Conservation (phyloP, 2,329 filamentous ascomycete genomes). For the Trematosphaeria pertusa region DNA sequence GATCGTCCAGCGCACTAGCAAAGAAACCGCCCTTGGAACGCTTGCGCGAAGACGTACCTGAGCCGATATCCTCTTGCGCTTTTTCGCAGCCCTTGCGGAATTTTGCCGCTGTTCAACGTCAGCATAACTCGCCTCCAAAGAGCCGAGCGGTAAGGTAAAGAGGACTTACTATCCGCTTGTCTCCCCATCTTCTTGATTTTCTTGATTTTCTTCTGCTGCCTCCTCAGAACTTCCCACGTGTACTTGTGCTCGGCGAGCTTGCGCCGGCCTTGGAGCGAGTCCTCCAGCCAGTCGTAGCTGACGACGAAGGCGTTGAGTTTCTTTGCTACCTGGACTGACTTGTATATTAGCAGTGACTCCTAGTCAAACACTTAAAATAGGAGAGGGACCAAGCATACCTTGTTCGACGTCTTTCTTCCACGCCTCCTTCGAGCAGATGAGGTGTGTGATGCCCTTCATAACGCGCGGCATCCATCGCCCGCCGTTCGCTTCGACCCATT, state of each 20-base stretch:
- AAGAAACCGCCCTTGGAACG: constrained; percentile 35
- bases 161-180: constrained; percentile 32
- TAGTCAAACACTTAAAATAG: background rate
- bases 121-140: constrained; percentile 1
- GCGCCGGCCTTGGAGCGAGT: constrained; percentile 50
- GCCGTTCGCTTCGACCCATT: constrained; percentile 70
- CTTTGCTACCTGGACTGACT: constrained; percentile 30
- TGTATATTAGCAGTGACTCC: constrained; percentile 1
- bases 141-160: constrained; percentile 17
- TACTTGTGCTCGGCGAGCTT: constrained; percentile 46
- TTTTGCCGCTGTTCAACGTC: constrained; percentile 25
- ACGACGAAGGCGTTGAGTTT: constrained; percentile 42
- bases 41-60: constrained; percentile 47
- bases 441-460: constrained; percentile 69
- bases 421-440: constrained; percentile 70
- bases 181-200: constrained; percentile 33
- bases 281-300: constrained; percentile 56
- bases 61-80: constrained; percentile 38
- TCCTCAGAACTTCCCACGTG: constrained; percentile 33
- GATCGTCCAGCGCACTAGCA: constrained; percentile 26
- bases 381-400: constrained; percentile 39
- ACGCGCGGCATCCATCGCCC: constrained; percentile 64
- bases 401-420: constrained; percentile 59
- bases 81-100: constrained; percentile 41
- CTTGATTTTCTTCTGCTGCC: constrained; percentile 43